phyloP scores from a whole-genome alignment of 139 green algal genomes.

The Pleodorina starrii region DNA sequence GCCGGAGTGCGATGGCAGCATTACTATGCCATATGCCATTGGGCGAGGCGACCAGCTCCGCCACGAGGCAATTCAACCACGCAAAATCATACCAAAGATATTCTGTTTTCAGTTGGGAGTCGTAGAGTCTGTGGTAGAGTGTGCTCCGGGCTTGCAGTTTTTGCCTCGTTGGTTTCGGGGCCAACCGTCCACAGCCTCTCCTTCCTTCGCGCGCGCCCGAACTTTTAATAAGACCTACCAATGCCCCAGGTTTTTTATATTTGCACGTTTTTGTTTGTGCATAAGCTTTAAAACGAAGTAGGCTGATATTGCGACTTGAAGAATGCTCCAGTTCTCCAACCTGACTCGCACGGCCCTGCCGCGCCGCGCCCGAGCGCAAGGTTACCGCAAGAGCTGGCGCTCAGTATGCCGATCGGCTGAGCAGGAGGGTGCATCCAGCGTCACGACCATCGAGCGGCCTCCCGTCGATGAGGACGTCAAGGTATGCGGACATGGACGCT shows the following conservation, averaged over 20 bases:
- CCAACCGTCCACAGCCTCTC: not conserved
- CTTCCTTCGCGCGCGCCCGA: not conserved
- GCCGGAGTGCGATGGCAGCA: too few species aligned
- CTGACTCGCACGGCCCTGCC: not conserved
- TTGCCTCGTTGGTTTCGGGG: not conserved
- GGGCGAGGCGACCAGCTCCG: too few species aligned
- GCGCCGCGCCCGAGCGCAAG: not conserved
- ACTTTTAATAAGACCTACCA: not conserved
- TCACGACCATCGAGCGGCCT: not conserved
- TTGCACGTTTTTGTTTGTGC: not conserved
- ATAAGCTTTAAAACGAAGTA: not conserved
- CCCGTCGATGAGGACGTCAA: not conserved
- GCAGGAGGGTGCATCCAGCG: not conserved
- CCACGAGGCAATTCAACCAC: too few species aligned
- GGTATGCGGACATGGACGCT: not conserved
- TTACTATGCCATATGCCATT: too few species aligned
- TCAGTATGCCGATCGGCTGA: not conserved
- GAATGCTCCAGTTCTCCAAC: not conserved
- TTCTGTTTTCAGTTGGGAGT: too few species aligned
- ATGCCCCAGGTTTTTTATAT: not conserved
- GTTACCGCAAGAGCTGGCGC: not conserved
- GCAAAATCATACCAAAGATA: too few species aligned
- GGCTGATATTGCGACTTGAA: not conserved
- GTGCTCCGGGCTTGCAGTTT: too few species aligned
- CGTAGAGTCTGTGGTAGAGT: too few species aligned